Evolutionary conservation across 148 eudicot species (phyloP), one percentile per base, ranked within the genome.

Genomic region (Cornus florida): DNA sequence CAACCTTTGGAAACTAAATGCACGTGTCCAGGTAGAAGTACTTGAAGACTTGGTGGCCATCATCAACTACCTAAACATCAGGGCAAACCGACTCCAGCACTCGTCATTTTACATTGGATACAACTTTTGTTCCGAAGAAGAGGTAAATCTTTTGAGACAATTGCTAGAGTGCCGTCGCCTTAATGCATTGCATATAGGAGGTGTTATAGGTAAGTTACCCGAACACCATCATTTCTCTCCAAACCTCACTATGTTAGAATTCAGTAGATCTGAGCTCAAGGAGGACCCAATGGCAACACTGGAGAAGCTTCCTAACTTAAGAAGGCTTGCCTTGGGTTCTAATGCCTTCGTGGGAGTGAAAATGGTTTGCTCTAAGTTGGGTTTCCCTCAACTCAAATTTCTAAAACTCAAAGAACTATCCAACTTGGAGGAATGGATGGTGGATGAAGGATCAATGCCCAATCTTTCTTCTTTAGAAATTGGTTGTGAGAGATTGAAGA

Each of bases 351-450:
- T 50, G 1, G 82, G 75, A 6, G 48, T 60, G 17, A 6, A 39
- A 7, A 73, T 80, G 78, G 74, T 71, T 62, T 85, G 82, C 68
- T 38, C 75, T 35, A 7, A 53, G 8, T 31, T 31, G 28, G 78
- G 80, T 64, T 76, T 86, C 32, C 83, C 83, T 4, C n/a, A 57
- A 62, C 89, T 87, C 11, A 41, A 39, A 11, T 1, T 7, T 20
- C 39, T 84, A 41, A 35, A 57, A 50, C 78, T 87, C 2, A 5
- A 6, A 10, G 4, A 53, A 10, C 7, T 84, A 46, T 1, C 7
- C 0, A 32, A 10, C 41, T 75, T 84, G 20, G 64, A 71, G 71
- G 75, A 73, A 17, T 79, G 83, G 87, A 71, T 2, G 9, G 64
- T 83, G 22, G 77, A 79, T 9, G 71, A 72, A 64, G 82, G 72